Conservation (phyloP, 768 basidiomycete genomes). For the Lentinula raphanica region DNA sequence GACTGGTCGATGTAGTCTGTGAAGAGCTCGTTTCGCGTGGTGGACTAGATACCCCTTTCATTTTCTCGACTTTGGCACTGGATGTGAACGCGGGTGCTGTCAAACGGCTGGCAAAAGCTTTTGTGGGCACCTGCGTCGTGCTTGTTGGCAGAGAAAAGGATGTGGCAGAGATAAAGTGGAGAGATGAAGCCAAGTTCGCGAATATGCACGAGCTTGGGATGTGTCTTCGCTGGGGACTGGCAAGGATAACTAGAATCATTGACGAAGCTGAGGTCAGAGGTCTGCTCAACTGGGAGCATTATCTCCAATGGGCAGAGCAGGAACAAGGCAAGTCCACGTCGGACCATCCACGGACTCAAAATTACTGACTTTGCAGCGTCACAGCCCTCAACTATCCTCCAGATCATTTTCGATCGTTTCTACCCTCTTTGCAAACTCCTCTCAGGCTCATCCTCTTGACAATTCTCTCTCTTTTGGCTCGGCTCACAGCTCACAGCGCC, state of each 20-base stretch:
- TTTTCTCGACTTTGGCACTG: constrained; percentile 85
- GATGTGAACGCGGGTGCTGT: constrained; percentile 76
- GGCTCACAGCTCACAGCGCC: constrained; percentile 78
- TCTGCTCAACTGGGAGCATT: constrained; percentile 79
- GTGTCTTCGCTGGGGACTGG: constrained; percentile 90
- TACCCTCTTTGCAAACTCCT: constrained; percentile 46
- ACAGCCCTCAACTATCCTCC: constrained; percentile 63
- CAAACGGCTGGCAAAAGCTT: constrained; percentile 72
- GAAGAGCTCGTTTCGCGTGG: constrained; percentile 69
- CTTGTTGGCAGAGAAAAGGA: constrained; percentile 24
- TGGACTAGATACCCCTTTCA: constrained; percentile 83
- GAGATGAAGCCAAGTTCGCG: constrained; percentile 79
- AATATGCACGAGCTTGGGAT: constrained; percentile 87
- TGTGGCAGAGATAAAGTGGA: constrained; percentile 54
- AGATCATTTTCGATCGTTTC: constrained; percentile 66
- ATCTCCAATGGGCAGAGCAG: constrained; percentile 72
- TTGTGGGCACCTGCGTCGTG: constrained; percentile 57
- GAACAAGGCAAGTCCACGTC: constrained; percentile 65
- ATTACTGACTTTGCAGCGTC: constrained; percentile 9
- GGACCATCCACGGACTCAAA: constrained; percentile 7
- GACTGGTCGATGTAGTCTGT: constrained; percentile 66
- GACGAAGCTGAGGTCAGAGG: constrained; percentile 76
- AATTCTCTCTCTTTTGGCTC: constrained; percentile 74
- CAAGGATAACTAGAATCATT: constrained; percentile 66
- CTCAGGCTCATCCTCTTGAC: constrained; percentile 60